A percentile compares a stretch with the other conserved stretches of the same genome.
Conservation (phyloP, 768 basidiomycete genomes). For the Cystoderma amianthinum region DNA sequence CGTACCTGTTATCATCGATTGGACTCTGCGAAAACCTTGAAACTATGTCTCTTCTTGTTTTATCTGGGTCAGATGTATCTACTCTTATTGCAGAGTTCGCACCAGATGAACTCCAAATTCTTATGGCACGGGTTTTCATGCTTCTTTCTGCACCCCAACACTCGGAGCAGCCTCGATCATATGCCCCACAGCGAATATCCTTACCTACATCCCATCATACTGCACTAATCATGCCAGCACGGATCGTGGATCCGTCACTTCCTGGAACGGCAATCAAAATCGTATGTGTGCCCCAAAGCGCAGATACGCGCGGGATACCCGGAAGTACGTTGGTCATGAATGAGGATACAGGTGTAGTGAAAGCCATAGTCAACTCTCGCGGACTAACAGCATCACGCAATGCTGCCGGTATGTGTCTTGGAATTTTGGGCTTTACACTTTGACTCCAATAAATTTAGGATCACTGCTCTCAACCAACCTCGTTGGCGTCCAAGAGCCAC, state of each 20-base stretch:
- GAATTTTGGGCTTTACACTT: too few species aligned
- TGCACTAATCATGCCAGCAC: constrained; percentile 80
- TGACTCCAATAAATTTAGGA: constrained; percentile 36
- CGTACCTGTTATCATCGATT: too few species aligned
- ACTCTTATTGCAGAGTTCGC: constrained; percentile 35
- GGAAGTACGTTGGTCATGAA: constrained; percentile 74
- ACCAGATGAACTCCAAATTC: constrained; percentile 37
- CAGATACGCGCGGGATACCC: constrained; percentile 53
- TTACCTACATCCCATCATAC: constrained; percentile 50
- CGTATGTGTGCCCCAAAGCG: constrained; percentile 60
- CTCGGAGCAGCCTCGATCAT: constrained; percentile 12
- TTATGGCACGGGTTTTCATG: constrained; percentile 57
- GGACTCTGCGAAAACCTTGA: too few species aligned
- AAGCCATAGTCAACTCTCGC: constrained; percentile 73
- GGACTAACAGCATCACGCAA: constrained; percentile 76
- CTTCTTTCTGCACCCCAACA: constrained; percentile 22
- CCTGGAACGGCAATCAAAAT: constrained; percentile 68
- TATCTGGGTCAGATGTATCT: constrained; percentile 56
- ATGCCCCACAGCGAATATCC: constrained; percentile 54
- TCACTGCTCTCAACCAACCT: constrained; percentile 62
- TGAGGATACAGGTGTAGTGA: constrained; percentile 59
- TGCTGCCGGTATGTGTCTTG: constrained; percentile 69
- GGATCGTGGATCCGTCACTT: constrained; percentile 26
- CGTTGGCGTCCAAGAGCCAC: constrained; percentile 33
- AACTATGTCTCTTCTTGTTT: constrained; percentile 49